Evolutionary conservation across 331 rosid species (phyloP).

Genomic region (Prunus yedoensis): DNA sequence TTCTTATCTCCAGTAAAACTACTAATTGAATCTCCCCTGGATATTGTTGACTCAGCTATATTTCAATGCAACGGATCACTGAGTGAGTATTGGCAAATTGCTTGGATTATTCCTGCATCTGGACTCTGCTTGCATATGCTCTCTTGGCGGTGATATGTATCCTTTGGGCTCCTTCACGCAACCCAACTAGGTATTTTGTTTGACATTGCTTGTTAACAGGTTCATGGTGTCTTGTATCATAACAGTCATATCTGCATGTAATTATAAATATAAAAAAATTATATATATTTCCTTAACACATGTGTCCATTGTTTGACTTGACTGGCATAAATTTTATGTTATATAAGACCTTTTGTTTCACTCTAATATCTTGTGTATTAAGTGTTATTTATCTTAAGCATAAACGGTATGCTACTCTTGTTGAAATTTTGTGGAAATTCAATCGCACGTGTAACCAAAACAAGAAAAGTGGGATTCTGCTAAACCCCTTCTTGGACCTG

Average conservation of each 20-base stretch:
- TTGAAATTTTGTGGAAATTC: neutral
- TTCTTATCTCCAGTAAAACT: slow-evolving; percentile 15
- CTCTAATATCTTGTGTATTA: neutral
- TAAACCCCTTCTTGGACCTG: too few relatives aligned
- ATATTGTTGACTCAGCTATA: slow-evolving; percentile 58
- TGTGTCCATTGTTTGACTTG: neutral
- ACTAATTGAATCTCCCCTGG: slow-evolving; percentile 11
- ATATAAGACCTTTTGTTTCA: neutral
- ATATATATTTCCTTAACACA: neutral
- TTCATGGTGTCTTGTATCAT: neutral
- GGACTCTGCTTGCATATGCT: slow-evolving; percentile 73
- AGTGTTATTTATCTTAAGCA: neutral
- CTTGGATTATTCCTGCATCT: slow-evolving; percentile 94
- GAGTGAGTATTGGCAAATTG: slow-evolving; percentile 91
- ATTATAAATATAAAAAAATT: neutral
- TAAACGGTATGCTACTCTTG: neutral
- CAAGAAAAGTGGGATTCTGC: too few relatives aligned
- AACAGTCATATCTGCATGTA: neutral
- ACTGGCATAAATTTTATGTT: neutral
- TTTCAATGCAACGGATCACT: slow-evolving; percentile 89
- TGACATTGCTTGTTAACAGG: slow-evolving; percentile 1
- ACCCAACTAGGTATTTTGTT: slow-evolving; percentile 76
- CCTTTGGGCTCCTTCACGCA: slow-evolving; percentile 95
- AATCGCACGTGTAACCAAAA: too few relatives aligned
- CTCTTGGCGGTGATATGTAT: slow-evolving; percentile 69